Evolutionary conservation across 805 yeast species (phyloP), one percentile per base, ranked within the genome.

Genomic region (Starmerella bacillaris): DNA sequence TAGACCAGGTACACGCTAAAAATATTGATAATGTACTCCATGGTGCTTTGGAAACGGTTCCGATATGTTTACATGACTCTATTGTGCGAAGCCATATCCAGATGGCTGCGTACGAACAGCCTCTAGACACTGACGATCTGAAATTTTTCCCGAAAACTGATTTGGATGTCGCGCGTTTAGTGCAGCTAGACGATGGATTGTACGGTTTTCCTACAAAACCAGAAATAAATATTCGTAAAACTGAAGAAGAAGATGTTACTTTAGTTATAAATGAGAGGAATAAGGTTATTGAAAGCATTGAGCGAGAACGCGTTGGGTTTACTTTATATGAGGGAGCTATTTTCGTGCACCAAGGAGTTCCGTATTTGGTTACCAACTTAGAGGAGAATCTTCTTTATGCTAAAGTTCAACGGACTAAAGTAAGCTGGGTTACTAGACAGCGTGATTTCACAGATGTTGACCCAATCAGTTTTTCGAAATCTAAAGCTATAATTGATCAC

Each of bases 381-480:
- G 77, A 83, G 43, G 61, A 78, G 0, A 80, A 79, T 27, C 76
- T 70, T n/a, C 67, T 64, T 37, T 78, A 58, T 55, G 96, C 96
- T 1, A 76, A 74, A 39, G 94, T 86, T 4, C 76, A 71, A 47
- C 58, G 94, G 34, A 94, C 83, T 0, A 74, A 76, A 48, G 98
- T 89, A 12, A 94, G 86, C 43, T 89, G 96, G 96, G 66, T 71
- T 1, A 89, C 99, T 0, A 65, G 67, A 31, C 96, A 86, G 51
- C 61, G 99, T 37, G 98, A 89, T 54, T 89, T 67, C 47, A 80
- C 94, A 0, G 92, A 89, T 54, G 78, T 89, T 6, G 96, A 89
- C 52, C 95, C 98, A 0, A 53, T 65, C 24, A 50, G 44, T 41
- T 48, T 26, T 11, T 4, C 9, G 5, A 8, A 6, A 5, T 18